A percentile compares a stretch with the other conserved stretches of the same genome.
These are phyloP conservation scores for Harrya chromipes DNA, from an alignment of 768 basidiomycete species.

Conservation along the genomic window DNA sequence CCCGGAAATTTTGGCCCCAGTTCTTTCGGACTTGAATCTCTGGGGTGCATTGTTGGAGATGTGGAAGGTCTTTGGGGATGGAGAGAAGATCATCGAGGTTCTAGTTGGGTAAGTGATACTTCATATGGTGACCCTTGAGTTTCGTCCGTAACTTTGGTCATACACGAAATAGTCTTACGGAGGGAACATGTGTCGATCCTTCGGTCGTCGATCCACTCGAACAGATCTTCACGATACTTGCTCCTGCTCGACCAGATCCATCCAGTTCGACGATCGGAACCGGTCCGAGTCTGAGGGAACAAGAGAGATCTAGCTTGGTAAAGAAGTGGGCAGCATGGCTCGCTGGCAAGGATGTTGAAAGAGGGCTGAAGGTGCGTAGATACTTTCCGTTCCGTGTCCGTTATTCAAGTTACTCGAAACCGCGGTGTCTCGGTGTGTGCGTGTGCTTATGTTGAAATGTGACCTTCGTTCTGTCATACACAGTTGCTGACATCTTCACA, in stretches of 20 bases:
- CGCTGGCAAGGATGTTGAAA: conserved; percentile 60
- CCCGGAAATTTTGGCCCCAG: conserved; percentile 17
- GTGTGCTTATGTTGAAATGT: neutral
- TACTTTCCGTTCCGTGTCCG: neutral
- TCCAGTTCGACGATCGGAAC: neutral
- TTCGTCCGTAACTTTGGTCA: neutral
- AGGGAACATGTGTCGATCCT: conserved; percentile 25
- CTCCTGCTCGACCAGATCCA: conserved; percentile 8
- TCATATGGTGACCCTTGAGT: neutral
- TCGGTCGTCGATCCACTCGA: conserved; percentile 25
- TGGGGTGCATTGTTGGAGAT: conserved; percentile 28
- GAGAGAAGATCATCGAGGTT: conserved; percentile 20
- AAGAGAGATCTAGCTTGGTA: conserved; percentile 52
- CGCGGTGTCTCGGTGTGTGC: neutral
- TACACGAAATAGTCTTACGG: conserved; percentile 18
- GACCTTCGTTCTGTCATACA: neutral
- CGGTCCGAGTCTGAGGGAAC: conserved; percentile 14
- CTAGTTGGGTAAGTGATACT: conserved; percentile 23
- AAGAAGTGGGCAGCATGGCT: conserved; percentile 85
- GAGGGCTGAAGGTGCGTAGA: conserved; percentile 61
- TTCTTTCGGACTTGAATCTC: conserved; percentile 15
- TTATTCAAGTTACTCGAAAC: neutral
- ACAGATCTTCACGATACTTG: conserved; percentile 27
- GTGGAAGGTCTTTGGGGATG: conserved; percentile 24
- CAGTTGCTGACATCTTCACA: conserved; percentile 24